A percentile compares a stretch with the other conserved stretches of the same genome.
These are phyloP conservation scores for Phalaenopsis hybrid DNA, from an alignment of 116 monocot species.

Conservation along the genomic window DNA sequence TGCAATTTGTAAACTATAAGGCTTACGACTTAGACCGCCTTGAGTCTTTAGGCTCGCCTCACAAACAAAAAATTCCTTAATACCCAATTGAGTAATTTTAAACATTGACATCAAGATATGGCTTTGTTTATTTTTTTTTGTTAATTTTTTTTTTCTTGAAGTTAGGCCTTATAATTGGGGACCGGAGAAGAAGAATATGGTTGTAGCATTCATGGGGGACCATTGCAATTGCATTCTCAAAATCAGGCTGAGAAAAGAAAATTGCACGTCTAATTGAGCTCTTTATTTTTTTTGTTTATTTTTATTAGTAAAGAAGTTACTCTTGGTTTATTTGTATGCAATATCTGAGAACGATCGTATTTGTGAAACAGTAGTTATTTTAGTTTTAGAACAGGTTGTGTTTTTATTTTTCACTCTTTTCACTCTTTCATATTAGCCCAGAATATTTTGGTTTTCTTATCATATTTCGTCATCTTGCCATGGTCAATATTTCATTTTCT, in stretches of 20 bases:
- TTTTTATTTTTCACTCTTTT: background rate
- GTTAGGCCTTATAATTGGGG: background rate
- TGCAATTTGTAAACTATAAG: too few species aligned
- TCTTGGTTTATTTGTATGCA: background rate
- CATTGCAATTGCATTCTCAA: background rate
- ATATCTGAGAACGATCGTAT: background rate
- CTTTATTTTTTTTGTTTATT: background rate
- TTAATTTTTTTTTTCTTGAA: background rate
- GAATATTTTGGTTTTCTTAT: background rate
- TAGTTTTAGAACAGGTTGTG: background rate
- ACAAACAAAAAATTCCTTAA: too few species aligned
- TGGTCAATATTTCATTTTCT: background rate
- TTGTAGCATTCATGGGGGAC: background rate
- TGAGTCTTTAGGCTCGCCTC: too few species aligned
- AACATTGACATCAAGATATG: background rate
- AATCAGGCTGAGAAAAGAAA: background rate
- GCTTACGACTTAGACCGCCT: too few species aligned
- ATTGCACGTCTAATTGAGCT: background rate
- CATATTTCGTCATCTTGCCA: background rate
- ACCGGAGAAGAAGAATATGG: background rate
- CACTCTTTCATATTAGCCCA: background rate
- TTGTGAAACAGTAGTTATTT: background rate
- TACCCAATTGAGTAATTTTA: too few species aligned
- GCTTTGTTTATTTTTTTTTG: background rate
- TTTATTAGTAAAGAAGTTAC: background rate